Evolutionary conservation across 1,139 yeast species (phyloP).

Genomic region (Candida buenavistaensis): DNA sequence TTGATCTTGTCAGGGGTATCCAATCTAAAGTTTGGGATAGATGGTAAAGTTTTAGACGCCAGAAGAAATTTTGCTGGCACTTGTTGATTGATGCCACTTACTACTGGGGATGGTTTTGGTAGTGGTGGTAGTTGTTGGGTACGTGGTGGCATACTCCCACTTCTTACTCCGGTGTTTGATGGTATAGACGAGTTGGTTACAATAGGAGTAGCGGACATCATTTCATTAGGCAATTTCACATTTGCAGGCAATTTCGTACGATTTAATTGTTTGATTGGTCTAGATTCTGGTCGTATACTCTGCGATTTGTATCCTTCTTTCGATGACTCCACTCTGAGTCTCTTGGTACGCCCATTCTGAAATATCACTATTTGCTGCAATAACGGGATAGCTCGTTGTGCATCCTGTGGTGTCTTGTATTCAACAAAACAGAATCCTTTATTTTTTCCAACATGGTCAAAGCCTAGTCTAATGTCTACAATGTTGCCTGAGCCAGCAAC

Average conservation of each 20-base stretch:
- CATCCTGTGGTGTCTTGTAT: constrained; percentile 52
- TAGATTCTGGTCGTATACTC: constrained; percentile 30
- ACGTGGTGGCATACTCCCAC: constrained; percentile 3
- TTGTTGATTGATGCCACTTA: constrained; percentile 12
- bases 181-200: constrained; percentile 10
- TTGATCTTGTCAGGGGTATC: constrained; percentile 52
- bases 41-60: constrained; percentile 55
- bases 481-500: constrained; percentile 66
- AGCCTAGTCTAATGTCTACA: constrained; percentile 62
- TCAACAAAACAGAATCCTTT: constrained; percentile 69
- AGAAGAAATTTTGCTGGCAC: constrained; percentile 47
- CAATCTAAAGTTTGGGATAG: constrained; percentile 44
- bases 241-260: constrained; percentile 50
- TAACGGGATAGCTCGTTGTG: constrained; percentile 45
- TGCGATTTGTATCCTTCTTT: constrained; percentile 55
- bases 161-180: constrained; percentile 1
- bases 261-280: constrained; percentile 42
- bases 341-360: constrained; percentile 35
- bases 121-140: constrained; percentile 3
- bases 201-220: constrained; percentile 22
- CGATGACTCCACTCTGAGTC: constrained; percentile 56
- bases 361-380: constrained; percentile 45
- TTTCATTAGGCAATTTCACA: constrained; percentile 55
- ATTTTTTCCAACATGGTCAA: constrained; percentile 61
- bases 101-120: constrained; percentile 4